Base-by-base conservation (phyloP, 2,329 filamentous ascomycete genomes). In the Scedosporium aurantiacum region DNA sequence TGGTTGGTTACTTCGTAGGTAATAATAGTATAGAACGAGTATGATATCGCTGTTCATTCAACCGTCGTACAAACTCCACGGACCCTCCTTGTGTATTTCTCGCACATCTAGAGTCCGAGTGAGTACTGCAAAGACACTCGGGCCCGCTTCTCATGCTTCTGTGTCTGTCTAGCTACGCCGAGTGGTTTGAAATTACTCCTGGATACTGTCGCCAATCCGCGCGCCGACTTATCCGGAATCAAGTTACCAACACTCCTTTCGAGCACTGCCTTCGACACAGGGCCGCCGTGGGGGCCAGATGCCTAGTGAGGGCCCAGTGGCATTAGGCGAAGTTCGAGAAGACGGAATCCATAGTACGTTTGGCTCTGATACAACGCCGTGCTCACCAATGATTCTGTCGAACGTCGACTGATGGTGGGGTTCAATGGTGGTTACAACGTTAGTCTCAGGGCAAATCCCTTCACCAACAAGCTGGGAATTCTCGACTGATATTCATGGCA, bases 401-500 rank as follows among this genome's bases (percentile, higher is more conserved):
- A 37, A 43, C 61, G 41, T 23, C 57, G 43, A 21, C 47, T 60
- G 4, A 27, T 25, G 58, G 57, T 52, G 21, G 23, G 41, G 32
- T 61, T 77, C 72, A 93, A 89, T 71, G 90, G 90, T 67, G 90
- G 90, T 4, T 95, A 94, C 74, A 94, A 95, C 67, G 90, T 94
- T 4, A 89, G 90, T 0, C 77, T 95, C 14, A 82, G 81, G 45
- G 81, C 96, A 66, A 97, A 96, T 73, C 91, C 92, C 0, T 96
- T 94, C 75, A 77, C 78, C 47, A 87, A 82, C 61, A 93, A 89
- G 88, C 88, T 89, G 0, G 84, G 77, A 45, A 84, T 96, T 63
- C 78, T 93, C 58, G 92, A 97, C 77, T 97, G 92, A 96, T 71
- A 91, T 96, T 61, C 91, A 92, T 28, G 80, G 95, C 66, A 90